Percentiles rank a stretch among this genome's conserved stretches.
These are phyloP conservation scores for Sordariomycetes sp. DNA, from an alignment of 2,329 filamentous ascomycete genomes.

Conservation along the genomic window DNA sequence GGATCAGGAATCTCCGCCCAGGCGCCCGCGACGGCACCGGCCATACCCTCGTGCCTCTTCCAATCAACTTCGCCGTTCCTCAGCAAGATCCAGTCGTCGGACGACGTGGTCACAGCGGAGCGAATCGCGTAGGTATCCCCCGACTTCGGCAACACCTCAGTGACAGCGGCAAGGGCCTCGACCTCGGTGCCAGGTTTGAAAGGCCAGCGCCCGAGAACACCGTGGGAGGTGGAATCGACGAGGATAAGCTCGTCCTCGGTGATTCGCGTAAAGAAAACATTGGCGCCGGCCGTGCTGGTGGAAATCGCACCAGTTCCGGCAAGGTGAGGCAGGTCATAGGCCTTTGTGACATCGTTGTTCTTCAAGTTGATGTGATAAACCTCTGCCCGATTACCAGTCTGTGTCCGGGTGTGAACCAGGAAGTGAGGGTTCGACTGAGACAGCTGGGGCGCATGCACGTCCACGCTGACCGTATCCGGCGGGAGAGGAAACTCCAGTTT, in stretches of 20 bases:
- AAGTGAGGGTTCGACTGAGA: slow-evolving; percentile 70
- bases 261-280: slow-evolving; percentile 81
- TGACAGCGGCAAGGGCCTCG: slow-evolving; percentile 55
- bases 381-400: slow-evolving; percentile 63
- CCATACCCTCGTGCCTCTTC: slow-evolving; percentile 72
- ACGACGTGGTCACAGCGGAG: slow-evolving; percentile 57
- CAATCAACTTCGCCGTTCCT: slow-evolving; percentile 74
- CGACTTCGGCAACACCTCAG: slow-evolving; percentile 70
- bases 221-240: slow-evolving; percentile 66
- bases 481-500: slow-evolving; percentile 43
- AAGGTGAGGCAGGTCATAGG: slow-evolving; percentile 67
- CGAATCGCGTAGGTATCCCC: slow-evolving; percentile 64
- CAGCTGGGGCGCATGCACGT: slow-evolving; percentile 65
- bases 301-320: slow-evolving; percentile 66
- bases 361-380: slow-evolving; percentile 76
- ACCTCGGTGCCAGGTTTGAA: slow-evolving; percentile 33
- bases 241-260: slow-evolving; percentile 64
- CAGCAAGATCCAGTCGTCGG: slow-evolving; percentile 70
- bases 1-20: slow-evolving; percentile 69
- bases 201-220: slow-evolving; percentile 65
- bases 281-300: slow-evolving; percentile 64
- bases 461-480: slow-evolving; percentile 35
- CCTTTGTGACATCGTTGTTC: slow-evolving; percentile 58
- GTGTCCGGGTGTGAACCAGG: slow-evolving; percentile 58
- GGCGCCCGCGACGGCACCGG: slow-evolving; percentile 66